Percentiles rank a stretch among this genome's conserved stretches.
phyloP scores from a whole-genome alignment of 768 basidiomycete genomes.

The Filobasidium floriforme region DNA sequence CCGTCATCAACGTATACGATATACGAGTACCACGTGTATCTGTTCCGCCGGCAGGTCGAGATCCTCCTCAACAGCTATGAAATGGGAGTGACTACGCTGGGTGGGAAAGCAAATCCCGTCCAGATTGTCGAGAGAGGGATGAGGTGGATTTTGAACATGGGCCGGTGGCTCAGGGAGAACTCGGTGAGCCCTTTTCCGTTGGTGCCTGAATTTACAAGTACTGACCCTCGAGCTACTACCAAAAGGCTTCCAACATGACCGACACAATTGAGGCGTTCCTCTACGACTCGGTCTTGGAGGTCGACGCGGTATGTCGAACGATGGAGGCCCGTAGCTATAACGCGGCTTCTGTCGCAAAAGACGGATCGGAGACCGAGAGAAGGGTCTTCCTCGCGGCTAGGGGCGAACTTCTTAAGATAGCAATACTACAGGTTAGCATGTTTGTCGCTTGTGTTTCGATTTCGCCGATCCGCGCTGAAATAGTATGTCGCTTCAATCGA shows the following conservation, averaged over 20 bases:
- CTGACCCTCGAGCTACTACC: neutral
- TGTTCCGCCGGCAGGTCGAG: constrained; percentile 6
- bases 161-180: constrained; percentile 63
- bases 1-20: constrained; percentile 6
- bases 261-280: constrained; percentile 17
- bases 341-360: neutral
- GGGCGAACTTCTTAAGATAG: constrained; percentile 12
- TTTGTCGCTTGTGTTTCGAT: neutral
- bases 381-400: constrained; percentile 8
- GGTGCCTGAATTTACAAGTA: neutral
- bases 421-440: constrained; percentile 10
- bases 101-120: neutral
- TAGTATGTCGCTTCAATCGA: neutral
- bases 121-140: constrained; percentile 5
- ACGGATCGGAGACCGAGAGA: neutral
- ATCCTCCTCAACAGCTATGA: constrained; percentile 1
- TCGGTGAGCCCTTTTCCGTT: neutral
- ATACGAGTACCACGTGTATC: constrained; percentile 9
- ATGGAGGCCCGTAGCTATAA: neutral
- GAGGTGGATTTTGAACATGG: constrained; percentile 50
- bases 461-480: constrained; percentile 48
- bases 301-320: constrained; percentile 10
- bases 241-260: constrained; percentile 7
- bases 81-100: neutral
- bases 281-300: constrained; percentile 12